phyloP scores from a whole-genome alignment of 2,329 filamentous ascomycete species.

The Ascosphaera aggregata region DNA sequence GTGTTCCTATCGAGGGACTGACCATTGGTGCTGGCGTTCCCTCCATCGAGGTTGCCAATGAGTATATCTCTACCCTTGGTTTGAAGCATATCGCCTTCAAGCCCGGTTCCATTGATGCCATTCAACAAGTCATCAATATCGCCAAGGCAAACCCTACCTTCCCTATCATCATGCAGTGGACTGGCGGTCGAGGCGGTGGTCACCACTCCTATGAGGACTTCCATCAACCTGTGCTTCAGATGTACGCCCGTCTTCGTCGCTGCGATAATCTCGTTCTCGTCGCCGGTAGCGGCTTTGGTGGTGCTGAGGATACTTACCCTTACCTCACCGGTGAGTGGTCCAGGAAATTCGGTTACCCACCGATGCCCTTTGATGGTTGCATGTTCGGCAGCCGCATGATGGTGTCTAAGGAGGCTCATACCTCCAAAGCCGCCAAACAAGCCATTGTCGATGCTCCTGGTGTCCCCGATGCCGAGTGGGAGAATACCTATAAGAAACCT shows the following conservation, averaged over 20 bases:
- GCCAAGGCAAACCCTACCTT: constrained; percentile 85
- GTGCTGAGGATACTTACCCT: constrained; percentile 72
- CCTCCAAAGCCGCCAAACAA: constrained; percentile 67
- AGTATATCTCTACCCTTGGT: constrained; percentile 81
- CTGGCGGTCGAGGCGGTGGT: constrained; percentile 75
- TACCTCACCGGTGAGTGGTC: constrained; percentile 83
- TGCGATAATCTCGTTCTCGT: constrained; percentile 72
- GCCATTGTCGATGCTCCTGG: constrained; percentile 73
- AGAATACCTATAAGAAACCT: constrained; percentile 77
- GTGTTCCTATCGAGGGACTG: constrained; percentile 74
- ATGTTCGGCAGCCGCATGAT: constrained; percentile 86
- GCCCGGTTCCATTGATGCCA: constrained; percentile 69
- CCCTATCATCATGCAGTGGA: constrained; percentile 89
- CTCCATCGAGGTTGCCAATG: constrained; percentile 76
- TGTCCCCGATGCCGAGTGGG: constrained; percentile 64
- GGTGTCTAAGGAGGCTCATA: constrained; percentile 81
- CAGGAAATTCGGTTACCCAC: constrained; percentile 62
- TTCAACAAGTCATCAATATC: constrained; percentile 77
- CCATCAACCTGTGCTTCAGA: constrained; percentile 72
- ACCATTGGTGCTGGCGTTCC: constrained; percentile 87
- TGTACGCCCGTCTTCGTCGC: constrained; percentile 74
- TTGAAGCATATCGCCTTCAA: constrained; percentile 91
- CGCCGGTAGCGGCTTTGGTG: constrained; percentile 79
- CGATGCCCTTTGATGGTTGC: constrained; percentile 87
- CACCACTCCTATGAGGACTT: constrained; percentile 94